Evolutionary conservation across 192 early-diverging fungal genomes (phyloP).

Genomic region (Podila verticillata): DNA sequence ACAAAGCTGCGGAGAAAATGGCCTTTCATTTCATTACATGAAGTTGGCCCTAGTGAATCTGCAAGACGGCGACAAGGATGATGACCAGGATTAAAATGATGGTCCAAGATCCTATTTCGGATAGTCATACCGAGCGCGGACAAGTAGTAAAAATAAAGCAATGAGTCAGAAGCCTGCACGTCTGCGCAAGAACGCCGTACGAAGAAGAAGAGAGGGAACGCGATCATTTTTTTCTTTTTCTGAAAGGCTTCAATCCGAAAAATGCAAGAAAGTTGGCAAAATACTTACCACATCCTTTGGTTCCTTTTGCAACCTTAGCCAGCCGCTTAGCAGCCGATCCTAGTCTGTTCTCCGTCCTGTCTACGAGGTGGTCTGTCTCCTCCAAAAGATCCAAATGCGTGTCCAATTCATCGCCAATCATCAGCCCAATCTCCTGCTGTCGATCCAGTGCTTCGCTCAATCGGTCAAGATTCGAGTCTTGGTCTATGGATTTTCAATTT

Average conservation of each 20-base stretch:
- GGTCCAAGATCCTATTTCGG: slow-evolving; percentile 53
- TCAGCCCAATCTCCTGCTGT: slow-evolving; percentile 74
- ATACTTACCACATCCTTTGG: slow-evolving; percentile 63
- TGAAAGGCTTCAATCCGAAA: neutral
- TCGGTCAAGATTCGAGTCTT: slow-evolving; percentile 79
- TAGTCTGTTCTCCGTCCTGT: slow-evolving; percentile 59
- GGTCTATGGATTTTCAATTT: slow-evolving; percentile 57
- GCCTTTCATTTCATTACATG: neutral
- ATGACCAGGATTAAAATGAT: slow-evolving; percentile 56
- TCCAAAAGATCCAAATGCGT: slow-evolving; percentile 75
- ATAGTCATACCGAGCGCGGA: neutral
- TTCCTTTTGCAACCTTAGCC: slow-evolving; percentile 58
- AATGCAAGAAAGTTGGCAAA: neutral
- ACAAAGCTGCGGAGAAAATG: no score
- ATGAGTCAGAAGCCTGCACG: no score
- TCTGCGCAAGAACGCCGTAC: neutral
- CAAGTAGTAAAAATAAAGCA: slow-evolving; percentile 5
- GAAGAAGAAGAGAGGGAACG: no score
- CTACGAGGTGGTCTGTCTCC: slow-evolving; percentile 74
- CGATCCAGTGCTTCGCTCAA: slow-evolving; percentile 67
- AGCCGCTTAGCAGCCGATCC: slow-evolving; percentile 59
- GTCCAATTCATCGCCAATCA: slow-evolving; percentile 81
- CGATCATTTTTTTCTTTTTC: neutral
- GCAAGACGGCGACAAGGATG: slow-evolving; percentile 52
- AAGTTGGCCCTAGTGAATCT: neutral